Evolutionary conservation across 2,329 filamentous ascomycete genomes (phyloP).

Genomic region (Didymella lethalis): DNA sequence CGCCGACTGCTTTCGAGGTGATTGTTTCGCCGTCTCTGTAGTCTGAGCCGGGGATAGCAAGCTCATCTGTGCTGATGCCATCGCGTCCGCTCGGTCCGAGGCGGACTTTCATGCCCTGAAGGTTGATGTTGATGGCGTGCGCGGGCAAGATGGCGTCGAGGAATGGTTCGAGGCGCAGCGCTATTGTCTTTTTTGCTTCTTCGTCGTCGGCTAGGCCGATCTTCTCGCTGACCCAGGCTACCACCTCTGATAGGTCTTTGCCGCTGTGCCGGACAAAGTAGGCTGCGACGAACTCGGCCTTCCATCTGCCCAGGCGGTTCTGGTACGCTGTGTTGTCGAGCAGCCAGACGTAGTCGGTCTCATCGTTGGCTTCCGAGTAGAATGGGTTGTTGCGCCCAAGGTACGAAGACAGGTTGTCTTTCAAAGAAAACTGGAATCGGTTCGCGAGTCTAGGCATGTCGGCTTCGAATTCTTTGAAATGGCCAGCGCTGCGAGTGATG

Average conservation of each 20-base stretch:
- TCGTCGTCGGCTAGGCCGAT: slow-evolving; percentile 66
- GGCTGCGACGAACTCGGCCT: slow-evolving; percentile 82
- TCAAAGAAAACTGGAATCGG: slow-evolving; percentile 47
- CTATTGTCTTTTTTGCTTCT: slow-evolving; percentile 66
- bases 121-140: slow-evolving; percentile 70
- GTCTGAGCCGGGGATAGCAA: slow-evolving; percentile 58
- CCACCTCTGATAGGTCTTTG: slow-evolving; percentile 70
- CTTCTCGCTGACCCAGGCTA: slow-evolving; percentile 73
- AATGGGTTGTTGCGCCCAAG: slow-evolving; percentile 52
- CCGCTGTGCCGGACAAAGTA: slow-evolving; percentile 79
- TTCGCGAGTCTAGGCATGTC: slow-evolving; percentile 46
- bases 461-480: slow-evolving; percentile 48
- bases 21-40: slow-evolving; percentile 46
- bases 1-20: slow-evolving; percentile 43
- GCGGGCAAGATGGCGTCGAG: slow-evolving; percentile 77
- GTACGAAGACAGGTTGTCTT: slow-evolving; percentile 51
- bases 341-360: slow-evolving; percentile 82
- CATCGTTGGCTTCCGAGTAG: slow-evolving; percentile 59
- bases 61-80: slow-evolving; percentile 71
- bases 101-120: slow-evolving; percentile 54
- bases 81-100: slow-evolving; percentile 75
- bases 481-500: slow-evolving; percentile 38
- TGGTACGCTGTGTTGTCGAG: slow-evolving; percentile 88
- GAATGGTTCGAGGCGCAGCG: slow-evolving; percentile 76
- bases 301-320: slow-evolving; percentile 65